Conservation (phyloP, 495 filamentous ascomycete species). For the Penicillium tannophilum region DNA sequence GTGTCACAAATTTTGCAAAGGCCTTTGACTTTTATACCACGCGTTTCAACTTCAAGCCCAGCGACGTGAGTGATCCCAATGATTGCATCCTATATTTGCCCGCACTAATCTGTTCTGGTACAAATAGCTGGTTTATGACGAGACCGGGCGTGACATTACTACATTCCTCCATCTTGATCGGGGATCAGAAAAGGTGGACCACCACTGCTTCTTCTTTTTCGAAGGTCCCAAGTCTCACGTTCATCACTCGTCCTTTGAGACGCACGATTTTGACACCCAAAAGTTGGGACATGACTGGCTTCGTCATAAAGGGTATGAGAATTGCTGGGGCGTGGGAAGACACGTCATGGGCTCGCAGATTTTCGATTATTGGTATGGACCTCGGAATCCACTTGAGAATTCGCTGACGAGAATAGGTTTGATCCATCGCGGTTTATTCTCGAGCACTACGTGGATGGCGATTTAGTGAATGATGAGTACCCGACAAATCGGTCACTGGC, state of each 20-base stretch:
- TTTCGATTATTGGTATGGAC: slow-evolving; percentile 70
- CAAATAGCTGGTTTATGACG: too few relatives aligned
- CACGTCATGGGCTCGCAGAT: slow-evolving; percentile 74
- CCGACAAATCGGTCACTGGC: neutral
- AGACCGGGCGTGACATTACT: too few relatives aligned
- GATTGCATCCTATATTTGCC: too few relatives aligned
- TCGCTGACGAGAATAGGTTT: too few relatives aligned
- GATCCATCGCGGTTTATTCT: slow-evolving; percentile 7
- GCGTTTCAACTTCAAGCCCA: slow-evolving; percentile 65
- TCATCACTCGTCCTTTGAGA: slow-evolving; percentile 70
- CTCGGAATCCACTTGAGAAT: too few relatives aligned
- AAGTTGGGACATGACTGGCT: slow-evolving; percentile 70
- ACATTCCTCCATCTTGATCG: slow-evolving; percentile 65
- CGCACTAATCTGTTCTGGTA: too few relatives aligned
- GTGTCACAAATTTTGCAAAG: slow-evolving; percentile 55
- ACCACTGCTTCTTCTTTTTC: slow-evolving; percentile 68
- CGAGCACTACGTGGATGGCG: slow-evolving; percentile 24
- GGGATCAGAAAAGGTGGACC: slow-evolving; percentile 60
- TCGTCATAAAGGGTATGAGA: slow-evolving; percentile 58
- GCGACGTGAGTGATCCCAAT: slow-evolving; percentile 28
- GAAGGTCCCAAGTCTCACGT: slow-evolving; percentile 55
- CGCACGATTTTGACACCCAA: slow-evolving; percentile 71
- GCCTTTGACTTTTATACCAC: slow-evolving; percentile 60
- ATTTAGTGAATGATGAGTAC: slow-evolving; percentile 14
- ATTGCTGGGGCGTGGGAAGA: slow-evolving; percentile 70